Percentiles rank a stretch among this genome's conserved stretches.
Conservation (phyloP, 140 eudicot species). For the Erigeron philadelphicus region DNA sequence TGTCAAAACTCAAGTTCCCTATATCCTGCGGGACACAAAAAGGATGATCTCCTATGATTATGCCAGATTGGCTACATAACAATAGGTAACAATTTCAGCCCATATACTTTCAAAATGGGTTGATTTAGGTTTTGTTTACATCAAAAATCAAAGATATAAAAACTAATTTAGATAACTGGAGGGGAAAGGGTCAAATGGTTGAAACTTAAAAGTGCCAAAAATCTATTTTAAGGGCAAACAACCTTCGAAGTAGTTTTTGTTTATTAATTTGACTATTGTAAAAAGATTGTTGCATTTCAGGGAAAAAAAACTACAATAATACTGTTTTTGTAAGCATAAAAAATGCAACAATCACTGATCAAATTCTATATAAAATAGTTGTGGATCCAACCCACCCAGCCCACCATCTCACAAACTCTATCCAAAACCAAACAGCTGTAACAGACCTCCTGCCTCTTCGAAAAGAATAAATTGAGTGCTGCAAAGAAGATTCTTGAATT, state of each 20-base stretch:
- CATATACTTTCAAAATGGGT: neutral
- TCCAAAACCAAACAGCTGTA: constrained; percentile 1
- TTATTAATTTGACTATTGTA: no score
- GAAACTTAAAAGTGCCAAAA: neutral
- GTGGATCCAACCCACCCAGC: neutral
- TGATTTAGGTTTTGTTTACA: neutral
- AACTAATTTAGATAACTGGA: neutral
- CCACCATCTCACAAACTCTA: neutral
- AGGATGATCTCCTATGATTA: neutral
- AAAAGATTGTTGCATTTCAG: no score
- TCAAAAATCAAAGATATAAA: neutral
- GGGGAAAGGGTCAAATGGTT: neutral
- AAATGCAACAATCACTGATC: no score
- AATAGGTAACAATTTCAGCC: neutral
- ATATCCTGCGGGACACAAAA: constrained; percentile 50
- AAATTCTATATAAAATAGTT: neutral
- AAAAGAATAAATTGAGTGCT: constrained; percentile 66
- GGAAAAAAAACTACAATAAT: no score
- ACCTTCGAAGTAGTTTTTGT: neutral
- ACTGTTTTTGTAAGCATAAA: no score
- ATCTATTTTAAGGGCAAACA: neutral
- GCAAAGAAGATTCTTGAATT: constrained; percentile 71
- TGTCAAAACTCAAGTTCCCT: constrained; percentile 80
- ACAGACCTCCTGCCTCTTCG: constrained; percentile 63
- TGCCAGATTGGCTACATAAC: neutral